These are phyloP conservation scores for Aotearoamyces nothofagi DNA, from an alignment of 2,329 filamentous ascomycete species.

Conservation along the genomic window DNA sequence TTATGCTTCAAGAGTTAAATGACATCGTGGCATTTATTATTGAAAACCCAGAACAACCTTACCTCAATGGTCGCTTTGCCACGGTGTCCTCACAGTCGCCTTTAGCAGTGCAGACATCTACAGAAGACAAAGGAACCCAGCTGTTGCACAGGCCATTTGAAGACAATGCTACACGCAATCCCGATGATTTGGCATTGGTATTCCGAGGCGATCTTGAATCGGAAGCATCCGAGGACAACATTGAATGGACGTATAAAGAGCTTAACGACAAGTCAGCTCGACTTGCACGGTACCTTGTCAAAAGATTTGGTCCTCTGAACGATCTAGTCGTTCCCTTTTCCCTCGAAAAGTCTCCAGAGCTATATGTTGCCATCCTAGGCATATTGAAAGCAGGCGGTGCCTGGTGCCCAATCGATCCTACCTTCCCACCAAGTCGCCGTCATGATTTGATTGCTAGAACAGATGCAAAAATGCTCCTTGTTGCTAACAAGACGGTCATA, in stretches of 20 bases:
- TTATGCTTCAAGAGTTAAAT: conserved; percentile 16
- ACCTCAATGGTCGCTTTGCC: conserved; percentile 5
- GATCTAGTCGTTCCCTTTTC: conserved; percentile 26
- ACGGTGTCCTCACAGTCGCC: conserved; percentile 1
- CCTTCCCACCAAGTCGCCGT: conserved; percentile 5
- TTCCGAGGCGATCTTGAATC: conserved; percentile 11
- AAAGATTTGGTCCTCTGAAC: conserved; percentile 26
- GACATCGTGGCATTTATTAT: conserved; percentile 15
- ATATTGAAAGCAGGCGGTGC: conserved; percentile 11
- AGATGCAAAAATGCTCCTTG: conserved; percentile 19
- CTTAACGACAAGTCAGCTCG: conserved; percentile 54
- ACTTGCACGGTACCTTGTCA: conserved; percentile 47
- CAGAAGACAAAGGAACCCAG: no score
- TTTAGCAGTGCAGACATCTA: no score
- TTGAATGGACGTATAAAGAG: conserved; percentile 53
- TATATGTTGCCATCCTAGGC: conserved; percentile 9
- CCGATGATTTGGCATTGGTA: conserved; percentile 15
- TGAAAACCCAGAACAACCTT: conserved; percentile 10
- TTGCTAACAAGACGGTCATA: no score
- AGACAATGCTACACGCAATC: conserved; percentile 11
- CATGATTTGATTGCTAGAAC: conserved; percentile 31
- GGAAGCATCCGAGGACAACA: background rate
- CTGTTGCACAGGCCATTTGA: conserved; percentile 19
- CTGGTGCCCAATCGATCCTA: conserved; percentile 15
- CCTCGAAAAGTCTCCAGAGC: conserved; percentile 10